Conservation (phyloP, 2,329 filamentous ascomycete genomes). For the Penicillium sp. region DNA sequence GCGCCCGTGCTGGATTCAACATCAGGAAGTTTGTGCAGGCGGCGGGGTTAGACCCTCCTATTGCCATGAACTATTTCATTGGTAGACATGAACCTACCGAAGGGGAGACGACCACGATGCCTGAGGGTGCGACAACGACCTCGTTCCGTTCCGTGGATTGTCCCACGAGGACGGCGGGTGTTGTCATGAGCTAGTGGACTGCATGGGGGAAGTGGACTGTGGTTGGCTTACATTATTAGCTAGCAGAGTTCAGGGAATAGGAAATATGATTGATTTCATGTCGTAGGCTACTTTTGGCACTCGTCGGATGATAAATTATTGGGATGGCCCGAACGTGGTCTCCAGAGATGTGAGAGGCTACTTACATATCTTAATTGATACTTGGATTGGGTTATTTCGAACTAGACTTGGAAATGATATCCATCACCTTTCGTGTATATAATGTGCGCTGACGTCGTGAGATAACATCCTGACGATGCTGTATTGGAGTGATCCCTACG, state of each 20-base stretch:
- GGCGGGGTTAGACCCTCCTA: constrained; percentile 21
- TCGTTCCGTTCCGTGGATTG: constrained; percentile 15
- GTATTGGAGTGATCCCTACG: not conserved
- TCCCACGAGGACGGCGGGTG: not conserved
- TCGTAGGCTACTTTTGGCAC: too few relatives aligned
- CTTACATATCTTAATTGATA: too few relatives aligned
- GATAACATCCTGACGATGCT: not conserved
- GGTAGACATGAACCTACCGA: constrained; percentile 25
- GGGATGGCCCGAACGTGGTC: not conserved
- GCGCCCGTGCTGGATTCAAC: constrained; percentile 29
- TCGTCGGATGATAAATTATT: not conserved
- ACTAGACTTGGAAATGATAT: accelerated
- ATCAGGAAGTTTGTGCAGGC: constrained; percentile 28
- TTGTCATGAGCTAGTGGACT: not conserved
- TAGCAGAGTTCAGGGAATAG: too few relatives aligned
- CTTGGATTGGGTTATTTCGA: not conserved
- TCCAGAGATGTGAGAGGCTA: too few relatives aligned
- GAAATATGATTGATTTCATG: not conserved
- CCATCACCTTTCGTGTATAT: not conserved
- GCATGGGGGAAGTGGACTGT: not conserved
- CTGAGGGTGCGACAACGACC: constrained; percentile 15
- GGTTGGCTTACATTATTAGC: not conserved
- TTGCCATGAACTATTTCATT: constrained; percentile 35
- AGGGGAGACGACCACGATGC: constrained; percentile 1
- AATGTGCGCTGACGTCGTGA: not conserved